A percentile compares a stretch with the other conserved stretches of the same genome.
Conservation (phyloP, 495 filamentous ascomycete genomes). For the Talaromyces adpressus region DNA sequence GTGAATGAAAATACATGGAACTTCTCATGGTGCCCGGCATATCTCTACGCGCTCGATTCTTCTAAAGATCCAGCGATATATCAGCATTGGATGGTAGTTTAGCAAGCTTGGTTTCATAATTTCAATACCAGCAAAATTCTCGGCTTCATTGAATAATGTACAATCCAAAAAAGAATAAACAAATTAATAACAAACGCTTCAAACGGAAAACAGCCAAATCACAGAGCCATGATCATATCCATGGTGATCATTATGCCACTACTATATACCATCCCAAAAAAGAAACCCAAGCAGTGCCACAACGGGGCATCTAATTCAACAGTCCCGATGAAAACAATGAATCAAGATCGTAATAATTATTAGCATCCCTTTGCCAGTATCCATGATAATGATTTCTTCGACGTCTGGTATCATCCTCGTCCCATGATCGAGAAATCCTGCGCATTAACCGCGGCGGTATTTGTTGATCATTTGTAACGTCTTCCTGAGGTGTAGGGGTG, state of each 20-base stretch:
- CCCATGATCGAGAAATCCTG: neutral
- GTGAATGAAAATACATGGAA: neutral
- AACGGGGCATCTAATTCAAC: neutral
- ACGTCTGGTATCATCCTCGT: neutral
- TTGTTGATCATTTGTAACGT: neutral
- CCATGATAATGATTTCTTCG: neutral
- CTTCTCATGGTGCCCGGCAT: neutral
- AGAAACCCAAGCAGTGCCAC: neutral
- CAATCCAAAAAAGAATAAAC: neutral
- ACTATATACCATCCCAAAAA: neutral
- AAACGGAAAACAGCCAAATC: neutral
- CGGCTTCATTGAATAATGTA: neutral
- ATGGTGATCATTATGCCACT: neutral
- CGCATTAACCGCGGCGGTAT: neutral
- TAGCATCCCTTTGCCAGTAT: neutral
- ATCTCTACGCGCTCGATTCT: neutral
- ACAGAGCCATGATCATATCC: neutral
- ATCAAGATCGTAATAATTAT: neutral
- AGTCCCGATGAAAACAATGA: neutral
- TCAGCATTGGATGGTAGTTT: neutral
- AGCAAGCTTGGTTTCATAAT: neutral
- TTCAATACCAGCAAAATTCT: neutral
- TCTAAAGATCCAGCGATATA: neutral
- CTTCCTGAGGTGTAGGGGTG: conserved; percentile 17
- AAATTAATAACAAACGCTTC: neutral